Percentiles rank a stretch among this genome's conserved stretches.
Evolutionary conservation across 805 yeast species (phyloP).

Genomic region (Candida broadrunensis): DNA sequence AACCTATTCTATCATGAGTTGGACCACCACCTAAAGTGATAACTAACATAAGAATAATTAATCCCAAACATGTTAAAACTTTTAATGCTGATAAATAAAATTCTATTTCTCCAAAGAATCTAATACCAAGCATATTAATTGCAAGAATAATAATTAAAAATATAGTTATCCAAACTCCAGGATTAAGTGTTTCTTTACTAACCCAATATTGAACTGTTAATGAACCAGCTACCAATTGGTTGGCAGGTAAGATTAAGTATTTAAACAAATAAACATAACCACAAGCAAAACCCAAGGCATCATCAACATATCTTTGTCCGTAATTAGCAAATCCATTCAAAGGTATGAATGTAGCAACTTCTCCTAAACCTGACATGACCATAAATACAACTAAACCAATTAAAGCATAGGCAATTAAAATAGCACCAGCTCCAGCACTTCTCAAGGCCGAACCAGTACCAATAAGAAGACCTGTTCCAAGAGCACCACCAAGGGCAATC

Average conservation of each 20-base stretch:
- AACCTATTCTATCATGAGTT: constrained; percentile 67
- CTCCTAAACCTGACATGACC: constrained; percentile 69
- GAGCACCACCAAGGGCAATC: constrained; percentile 82
- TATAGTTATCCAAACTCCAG: constrained; percentile 58
- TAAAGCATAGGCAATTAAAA: constrained; percentile 61
- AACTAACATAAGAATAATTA: constrained; percentile 59
- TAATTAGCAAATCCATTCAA: constrained; percentile 67
- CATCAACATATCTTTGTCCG: constrained; percentile 62
- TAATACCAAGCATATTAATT: constrained; percentile 48
- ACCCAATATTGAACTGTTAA: constrained; percentile 56
- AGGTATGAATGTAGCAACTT: constrained; percentile 66
- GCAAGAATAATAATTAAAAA: constrained; percentile 39
- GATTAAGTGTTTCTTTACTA: constrained; percentile 41
- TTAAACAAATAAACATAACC: constrained; percentile 62
- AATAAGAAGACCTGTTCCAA: constrained; percentile 73
- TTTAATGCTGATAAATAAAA: constrained; percentile 65
- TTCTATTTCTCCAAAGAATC: constrained; percentile 54
- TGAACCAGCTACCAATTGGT: constrained; percentile 63
- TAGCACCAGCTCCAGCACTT: constrained; percentile 68
- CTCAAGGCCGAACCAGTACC: constrained; percentile 72
- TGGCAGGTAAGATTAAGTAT: constrained; percentile 55
- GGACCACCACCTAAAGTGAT: constrained; percentile 81
- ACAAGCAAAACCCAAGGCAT: constrained; percentile 64
- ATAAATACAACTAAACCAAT: constrained; percentile 71
- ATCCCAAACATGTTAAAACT: constrained; percentile 62